Percentiles rank a stretch among this genome's conserved stretches.
These are phyloP conservation scores for Oemleria cerasiformis DNA, from an alignment of 306 rosid species.

Conservation along the genomic window DNA sequence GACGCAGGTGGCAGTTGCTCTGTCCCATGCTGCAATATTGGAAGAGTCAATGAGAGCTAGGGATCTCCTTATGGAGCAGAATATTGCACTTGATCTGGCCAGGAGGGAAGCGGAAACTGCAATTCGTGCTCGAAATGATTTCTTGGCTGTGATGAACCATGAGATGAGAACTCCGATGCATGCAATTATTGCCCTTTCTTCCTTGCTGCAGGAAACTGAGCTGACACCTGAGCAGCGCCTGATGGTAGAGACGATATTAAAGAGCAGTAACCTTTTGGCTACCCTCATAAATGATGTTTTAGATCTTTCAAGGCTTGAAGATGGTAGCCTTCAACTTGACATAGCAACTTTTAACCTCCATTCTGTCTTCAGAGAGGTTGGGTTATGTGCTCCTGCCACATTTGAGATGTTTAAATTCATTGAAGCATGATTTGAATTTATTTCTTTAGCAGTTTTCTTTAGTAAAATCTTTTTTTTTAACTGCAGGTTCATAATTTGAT, in stretches of 20 bases:
- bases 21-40: slow-evolving; percentile 96
- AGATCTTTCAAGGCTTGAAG: slow-evolving; percentile 97
- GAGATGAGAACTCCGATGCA: slow-evolving; percentile 99
- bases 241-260: slow-evolving; percentile 89
- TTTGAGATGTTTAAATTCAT: slow-evolving; percentile 6
- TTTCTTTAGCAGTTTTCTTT: slow-evolving; percentile 26
- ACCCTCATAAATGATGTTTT: slow-evolving; percentile 88
- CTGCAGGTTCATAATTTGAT: slow-evolving; percentile 83
- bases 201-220: slow-evolving; percentile 90
- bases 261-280: slow-evolving; percentile 90
- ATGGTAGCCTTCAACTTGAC: slow-evolving; percentile 94
- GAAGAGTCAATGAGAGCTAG: slow-evolving; percentile 99
- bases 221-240: slow-evolving; percentile 91
- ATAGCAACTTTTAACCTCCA: slow-evolving; percentile 72
- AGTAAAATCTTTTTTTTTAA: slow-evolving; percentile 22
- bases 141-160: slow-evolving; percentile 96
- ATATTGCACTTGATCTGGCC: slow-evolving; percentile 91
- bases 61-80: slow-evolving; percentile 92
- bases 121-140: slow-evolving; percentile 95
- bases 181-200: slow-evolving; percentile 95
- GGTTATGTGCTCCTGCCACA: neutral
- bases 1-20: slow-evolving; percentile 94
- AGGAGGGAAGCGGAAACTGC: slow-evolving; percentile 99
- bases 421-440: slow-evolving; percentile 15
- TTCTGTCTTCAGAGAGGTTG: slow-evolving; percentile 76